Conservation (phyloP, 148 eudicot genomes). For the Rhododendron williamsianum region DNA sequence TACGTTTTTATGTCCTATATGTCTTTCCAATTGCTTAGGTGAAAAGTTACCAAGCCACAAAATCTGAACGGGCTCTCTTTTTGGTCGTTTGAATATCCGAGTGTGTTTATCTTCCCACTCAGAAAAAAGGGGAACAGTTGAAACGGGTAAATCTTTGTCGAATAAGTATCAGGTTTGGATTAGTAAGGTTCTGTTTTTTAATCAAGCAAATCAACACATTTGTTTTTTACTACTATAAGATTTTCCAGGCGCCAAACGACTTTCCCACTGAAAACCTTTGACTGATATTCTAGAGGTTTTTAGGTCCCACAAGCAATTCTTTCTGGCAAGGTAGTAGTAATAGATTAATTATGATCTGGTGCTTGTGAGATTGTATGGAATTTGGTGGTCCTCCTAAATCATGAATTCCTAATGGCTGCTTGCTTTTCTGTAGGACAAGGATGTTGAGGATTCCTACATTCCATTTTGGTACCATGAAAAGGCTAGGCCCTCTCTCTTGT, state of each 20-base stretch:
- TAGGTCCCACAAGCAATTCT: not conserved
- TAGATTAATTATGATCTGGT: not conserved
- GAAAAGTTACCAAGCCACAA: not conserved
- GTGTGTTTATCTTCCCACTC: not conserved
- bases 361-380: not conserved
- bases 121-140: not conserved
- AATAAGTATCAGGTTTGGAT: not conserved
- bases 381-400: not conserved
- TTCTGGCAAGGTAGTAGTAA: not conserved
- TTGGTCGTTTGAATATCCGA: not conserved
- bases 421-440: constrained; percentile 4
- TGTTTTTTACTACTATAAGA: not conserved
- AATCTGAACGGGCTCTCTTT: not conserved
- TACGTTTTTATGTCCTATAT: not conserved
- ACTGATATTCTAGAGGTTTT: not conserved
- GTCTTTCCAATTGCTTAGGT: not conserved
- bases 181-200: not conserved
- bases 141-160: not conserved
- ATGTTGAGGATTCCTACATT: constrained; percentile 1
- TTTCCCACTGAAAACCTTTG: not conserved
- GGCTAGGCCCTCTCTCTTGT: constrained; percentile 10
- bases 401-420: not conserved
- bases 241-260: not conserved
- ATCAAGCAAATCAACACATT: not conserved
- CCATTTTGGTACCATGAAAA: constrained; percentile 14